Base-by-base conservation (phyloP, 129 eudicot species). In the Arctium lappa region DNA sequence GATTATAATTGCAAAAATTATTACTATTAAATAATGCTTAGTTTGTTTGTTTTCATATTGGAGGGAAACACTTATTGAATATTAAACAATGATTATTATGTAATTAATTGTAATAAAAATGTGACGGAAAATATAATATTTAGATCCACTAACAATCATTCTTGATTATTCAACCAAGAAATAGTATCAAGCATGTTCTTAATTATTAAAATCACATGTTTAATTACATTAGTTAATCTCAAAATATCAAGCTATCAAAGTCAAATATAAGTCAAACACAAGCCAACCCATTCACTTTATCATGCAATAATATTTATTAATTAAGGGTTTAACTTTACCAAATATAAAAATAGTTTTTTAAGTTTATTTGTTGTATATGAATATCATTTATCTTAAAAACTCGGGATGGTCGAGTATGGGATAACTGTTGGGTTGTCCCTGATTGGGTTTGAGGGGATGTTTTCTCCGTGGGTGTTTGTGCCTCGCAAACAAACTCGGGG, bases 261-360 rank as follows among this genome's bases (percentile, higher is more conserved):
- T 77, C 72, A 50, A 77, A n/a, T 3, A 46, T n/a, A 75, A 76
- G 80, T 60, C 72, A 77, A 75, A 77, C 34, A 76, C 32, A 3
- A 32, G 37, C 60, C 46, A 18, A 22, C 16, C 62, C 78, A 74
- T n/a, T 74, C 36, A 22, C 27, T 74, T 53, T 22, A 40, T 74
- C 31, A 50, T 13, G 7, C 9, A 74, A 10, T 10, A 74, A n/a
- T n/a, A 60, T 60, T 60, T 60, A 15, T 16, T 15, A 56, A 56
- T 15, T 15, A 56, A 15, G 1, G 65, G 27, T 16, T 3, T 10
- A 56, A 16, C 1, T 15, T 3, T 56, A 0, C 22, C 1, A 16
- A 4, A 56, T 5, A 16, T 56, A 56, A 15, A 56, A 56, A 3
- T 1, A 8, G n/a, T 48, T 1, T 48, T 48, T 0, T 2, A 12